phyloP scores from a whole-genome alignment of 176 grass and related monocot species.

The Eremochloa ophiuroides region DNA sequence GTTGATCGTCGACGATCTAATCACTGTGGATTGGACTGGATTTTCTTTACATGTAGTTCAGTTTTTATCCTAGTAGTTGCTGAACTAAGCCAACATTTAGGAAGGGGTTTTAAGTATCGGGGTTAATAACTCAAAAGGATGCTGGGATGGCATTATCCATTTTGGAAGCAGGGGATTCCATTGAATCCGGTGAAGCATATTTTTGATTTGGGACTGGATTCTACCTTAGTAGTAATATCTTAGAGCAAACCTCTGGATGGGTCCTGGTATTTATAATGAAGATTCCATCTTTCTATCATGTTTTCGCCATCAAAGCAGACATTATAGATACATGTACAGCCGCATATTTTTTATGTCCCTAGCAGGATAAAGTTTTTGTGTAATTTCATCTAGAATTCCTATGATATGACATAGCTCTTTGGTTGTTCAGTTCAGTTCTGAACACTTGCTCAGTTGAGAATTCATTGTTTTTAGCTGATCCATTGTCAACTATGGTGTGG shows the following conservation, averaged over 20 bases:
- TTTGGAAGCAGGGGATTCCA: not conserved
- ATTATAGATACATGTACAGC: not conserved
- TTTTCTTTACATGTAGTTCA: not conserved
- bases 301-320: not conserved
- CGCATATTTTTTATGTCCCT: not conserved
- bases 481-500: conserved; percentile 19
- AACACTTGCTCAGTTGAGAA: not conserved
- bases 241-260: not conserved
- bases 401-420: not conserved
- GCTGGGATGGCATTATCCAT: not conserved
- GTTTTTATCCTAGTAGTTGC: not conserved
- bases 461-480: not conserved
- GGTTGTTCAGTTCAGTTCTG: not conserved
- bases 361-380: not conserved
- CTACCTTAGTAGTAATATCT: not conserved
- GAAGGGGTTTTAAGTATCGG: not conserved
- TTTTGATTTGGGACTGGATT: not conserved
- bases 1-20: not conserved
- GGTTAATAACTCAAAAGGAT: not conserved
- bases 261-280: not conserved
- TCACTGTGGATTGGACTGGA: not conserved
- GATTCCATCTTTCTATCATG: not conserved
- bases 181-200: not conserved
- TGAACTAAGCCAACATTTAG: not conserved
- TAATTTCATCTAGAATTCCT: not conserved